Percentiles rank a stretch among this genome's conserved stretches.
These are phyloP conservation scores for Ricinus communis DNA, from an alignment of 345 rosid species.

Conservation along the genomic window DNA sequence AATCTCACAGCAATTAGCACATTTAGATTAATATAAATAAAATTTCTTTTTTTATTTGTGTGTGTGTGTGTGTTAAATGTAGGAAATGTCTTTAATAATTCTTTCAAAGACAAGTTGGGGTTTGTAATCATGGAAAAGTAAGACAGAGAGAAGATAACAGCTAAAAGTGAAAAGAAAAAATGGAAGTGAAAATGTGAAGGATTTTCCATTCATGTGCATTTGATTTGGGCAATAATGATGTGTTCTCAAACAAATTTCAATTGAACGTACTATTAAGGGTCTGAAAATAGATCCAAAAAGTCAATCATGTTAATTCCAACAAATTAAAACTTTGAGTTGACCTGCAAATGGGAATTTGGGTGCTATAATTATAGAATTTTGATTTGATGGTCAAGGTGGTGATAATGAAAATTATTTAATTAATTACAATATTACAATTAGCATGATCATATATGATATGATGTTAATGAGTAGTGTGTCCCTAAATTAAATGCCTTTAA, in stretches of 20 bases:
- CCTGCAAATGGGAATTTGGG: background rate
- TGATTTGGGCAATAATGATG: slow-evolving; percentile 24
- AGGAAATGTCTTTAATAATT: background rate
- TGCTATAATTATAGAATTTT: background rate
- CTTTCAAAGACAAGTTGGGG: background rate
- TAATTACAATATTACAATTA: background rate
- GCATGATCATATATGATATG: background rate
- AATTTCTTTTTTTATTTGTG: too few species aligned
- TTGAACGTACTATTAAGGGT: slow-evolving; percentile 1
- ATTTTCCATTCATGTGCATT: slow-evolving; percentile 26
- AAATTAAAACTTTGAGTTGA: background rate
- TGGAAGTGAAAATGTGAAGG: slow-evolving; percentile 7
- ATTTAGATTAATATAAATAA: too few species aligned
- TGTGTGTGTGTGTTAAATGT: too few species aligned
- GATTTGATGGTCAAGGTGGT: background rate
- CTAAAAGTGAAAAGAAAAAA: background rate
- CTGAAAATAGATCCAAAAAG: background rate
- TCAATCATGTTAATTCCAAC: slow-evolving; percentile 7
- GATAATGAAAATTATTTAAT: background rate
- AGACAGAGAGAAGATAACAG: background rate
- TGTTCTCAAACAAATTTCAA: background rate
- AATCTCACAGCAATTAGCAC: too few species aligned
- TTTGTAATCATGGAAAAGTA: slow-evolving; percentile 14
- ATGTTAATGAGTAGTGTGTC: background rate
- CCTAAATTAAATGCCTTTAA: background rate